Percentiles rank a stretch among this genome's conserved stretches.
phyloP scores from a whole-genome alignment of 2,329 filamentous ascomycete species.

The Alternaria tenuissima region DNA sequence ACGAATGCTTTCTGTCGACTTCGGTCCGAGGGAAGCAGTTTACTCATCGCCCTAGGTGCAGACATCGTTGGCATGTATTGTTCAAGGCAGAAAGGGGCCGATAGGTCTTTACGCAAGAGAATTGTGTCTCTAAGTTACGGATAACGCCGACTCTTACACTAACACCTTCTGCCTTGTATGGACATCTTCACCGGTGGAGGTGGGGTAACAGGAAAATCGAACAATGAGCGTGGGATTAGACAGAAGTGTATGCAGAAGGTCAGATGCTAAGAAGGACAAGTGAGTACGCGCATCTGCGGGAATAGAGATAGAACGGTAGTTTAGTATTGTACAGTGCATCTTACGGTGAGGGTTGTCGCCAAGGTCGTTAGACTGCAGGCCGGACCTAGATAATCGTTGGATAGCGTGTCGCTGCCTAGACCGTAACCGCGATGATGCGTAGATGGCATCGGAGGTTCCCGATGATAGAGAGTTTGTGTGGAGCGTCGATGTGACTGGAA shows the following conservation, averaged over 20 bases:
- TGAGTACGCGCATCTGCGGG: constrained; percentile 21
- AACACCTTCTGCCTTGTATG: constrained; percentile 41
- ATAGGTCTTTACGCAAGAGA: constrained; percentile 17
- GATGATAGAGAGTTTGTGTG: constrained; percentile 8
- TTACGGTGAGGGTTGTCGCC: constrained; percentile 37
- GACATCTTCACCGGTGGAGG: constrained; percentile 43
- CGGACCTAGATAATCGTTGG: constrained; percentile 14
- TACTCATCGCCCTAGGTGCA: constrained; percentile 13
- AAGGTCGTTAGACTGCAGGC: constrained; percentile 24
- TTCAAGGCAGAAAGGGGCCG: constrained; percentile 21
- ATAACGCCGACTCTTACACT: constrained; percentile 23
- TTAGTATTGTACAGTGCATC: constrained; percentile 34
- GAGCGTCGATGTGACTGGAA: not conserved
- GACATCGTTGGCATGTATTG: constrained; percentile 17
- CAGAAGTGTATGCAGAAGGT: constrained; percentile 29
- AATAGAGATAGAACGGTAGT: constrained; percentile 17
- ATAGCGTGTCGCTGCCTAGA: constrained; percentile 36
- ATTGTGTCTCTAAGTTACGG: constrained; percentile 11
- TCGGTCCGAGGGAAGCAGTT: not conserved
- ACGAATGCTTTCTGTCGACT: constrained; percentile 17
- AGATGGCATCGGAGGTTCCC: constrained; percentile 3
- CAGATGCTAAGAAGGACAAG: constrained; percentile 30
- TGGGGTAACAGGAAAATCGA: constrained; percentile 32
- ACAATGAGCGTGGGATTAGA: constrained; percentile 15
- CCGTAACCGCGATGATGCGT: constrained; percentile 18